Base-by-base conservation (phyloP, 441 rosid genomes). In the Corymbia calophylla region DNA sequence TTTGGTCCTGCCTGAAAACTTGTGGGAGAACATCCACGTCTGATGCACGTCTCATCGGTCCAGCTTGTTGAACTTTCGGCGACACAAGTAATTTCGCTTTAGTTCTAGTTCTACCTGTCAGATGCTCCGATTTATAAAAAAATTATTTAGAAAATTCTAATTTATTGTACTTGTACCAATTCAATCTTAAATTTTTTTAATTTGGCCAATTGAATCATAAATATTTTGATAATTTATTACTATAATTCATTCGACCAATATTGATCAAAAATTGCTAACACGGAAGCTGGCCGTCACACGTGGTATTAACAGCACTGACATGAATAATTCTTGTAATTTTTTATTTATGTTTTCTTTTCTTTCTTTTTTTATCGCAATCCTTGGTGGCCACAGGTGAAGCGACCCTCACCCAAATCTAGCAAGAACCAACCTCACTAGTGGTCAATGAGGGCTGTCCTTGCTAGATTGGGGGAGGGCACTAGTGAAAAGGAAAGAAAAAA, bases 251-350 rank as follows among this genome's bases (percentile, higher is more conserved):
- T 10, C 1, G 1, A 2, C 17, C 19, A 66, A 64, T n/a, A 15
- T 15, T 66, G 1, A 2, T 3, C 5, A 1, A 0, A 66, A 66
- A 66, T 66, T 10, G 3, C 10, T 0, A 7, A 66, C 3, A 0
- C 31, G 5, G 3, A 18, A 16, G 6, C 2, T 1, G 4, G 0
- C 18, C 21, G 4, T 66, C 10, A 1, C 4, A n/a, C 8, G 2
- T n/a, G 10, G 11, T 19, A 15, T 66, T 17, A 31, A 19, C 4
- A 7, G 21, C 3, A 7, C 23, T 18, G 8, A 54, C 7, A 18
- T 39, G 6, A 39, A 39, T 39, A 39, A 66, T 66, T 66, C 16
- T 31, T 31, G 4, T 1, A n/a, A 15, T n/a, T 66, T 4, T 66
- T 31, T 66, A 7, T 66, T 16, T 18, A 66, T n/a, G 5, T 15